Conservation (phyloP, 257 asterid species). For the Solanum chmielewskii region DNA sequence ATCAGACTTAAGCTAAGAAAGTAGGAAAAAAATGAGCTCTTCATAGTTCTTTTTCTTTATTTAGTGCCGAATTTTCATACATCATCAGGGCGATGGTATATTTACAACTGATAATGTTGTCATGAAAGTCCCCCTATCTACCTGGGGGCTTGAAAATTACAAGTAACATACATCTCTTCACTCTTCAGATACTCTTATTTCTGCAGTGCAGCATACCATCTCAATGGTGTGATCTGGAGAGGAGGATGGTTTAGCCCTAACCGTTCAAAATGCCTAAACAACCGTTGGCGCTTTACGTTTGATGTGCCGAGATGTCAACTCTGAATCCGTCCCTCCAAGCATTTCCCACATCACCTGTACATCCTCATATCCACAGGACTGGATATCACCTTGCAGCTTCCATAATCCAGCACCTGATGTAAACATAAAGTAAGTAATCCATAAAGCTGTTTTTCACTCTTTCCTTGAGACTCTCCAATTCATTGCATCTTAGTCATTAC, state of each 20-base stretch:
- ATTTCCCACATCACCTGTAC: slow-evolving; percentile 97
- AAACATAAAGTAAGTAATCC: not conserved
- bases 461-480: not conserved
- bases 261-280: slow-evolving; percentile 38
- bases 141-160: not conserved
- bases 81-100: not conserved
- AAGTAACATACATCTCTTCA: not conserved
- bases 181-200: not conserved
- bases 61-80: not conserved
- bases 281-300: slow-evolving; percentile 37
- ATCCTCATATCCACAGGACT: slow-evolving; percentile 88
- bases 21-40: not conserved
- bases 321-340: slow-evolving; percentile 51
- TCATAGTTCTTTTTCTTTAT: not conserved
- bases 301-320: slow-evolving; percentile 23
- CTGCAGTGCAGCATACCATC: not conserved
- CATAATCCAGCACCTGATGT: slow-evolving; percentile 56
- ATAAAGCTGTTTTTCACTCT: not conserved
- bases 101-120: not conserved
- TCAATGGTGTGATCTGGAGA: slow-evolving; percentile 21
- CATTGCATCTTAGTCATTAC: not conserved
- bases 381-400: slow-evolving; percentile 82
- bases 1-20: not conserved
- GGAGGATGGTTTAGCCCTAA: slow-evolving; percentile 20
- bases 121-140: not conserved